These are phyloP conservation scores for Capsicum baccatum DNA, from an alignment of 257 asterid species.

Conservation along the genomic window DNA sequence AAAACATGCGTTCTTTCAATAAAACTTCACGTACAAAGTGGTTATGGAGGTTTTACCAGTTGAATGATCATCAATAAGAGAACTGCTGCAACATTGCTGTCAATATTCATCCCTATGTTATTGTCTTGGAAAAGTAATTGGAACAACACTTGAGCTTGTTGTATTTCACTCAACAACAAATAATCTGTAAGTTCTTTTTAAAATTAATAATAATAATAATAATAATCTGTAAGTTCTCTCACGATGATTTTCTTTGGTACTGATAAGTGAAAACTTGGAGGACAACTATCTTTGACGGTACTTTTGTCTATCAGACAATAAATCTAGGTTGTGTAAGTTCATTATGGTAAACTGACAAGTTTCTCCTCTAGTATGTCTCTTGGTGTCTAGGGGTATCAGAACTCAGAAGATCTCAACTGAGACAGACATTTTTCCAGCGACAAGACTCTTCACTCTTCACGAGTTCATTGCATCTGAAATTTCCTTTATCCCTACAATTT, in stretches of 20 bases:
- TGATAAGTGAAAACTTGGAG: slow-evolving; percentile 1
- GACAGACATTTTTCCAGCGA: background rate
- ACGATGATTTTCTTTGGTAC: slow-evolving; percentile 16
- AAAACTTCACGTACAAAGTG: background rate
- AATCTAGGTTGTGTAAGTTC: background rate
- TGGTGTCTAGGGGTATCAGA: slow-evolving; percentile 19
- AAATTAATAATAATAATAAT: too few relatives aligned
- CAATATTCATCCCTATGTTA: background rate
- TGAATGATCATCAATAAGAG: background rate
- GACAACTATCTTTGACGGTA: background rate
- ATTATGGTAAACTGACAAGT: slow-evolving; percentile 15
- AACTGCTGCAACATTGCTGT: background rate
- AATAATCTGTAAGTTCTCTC: background rate
- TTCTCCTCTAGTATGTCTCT: slow-evolving; percentile 1
- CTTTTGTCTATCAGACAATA: slow-evolving; percentile 19
- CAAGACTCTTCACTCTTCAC: background rate
- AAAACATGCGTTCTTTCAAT: background rate
- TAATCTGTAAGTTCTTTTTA: background rate
- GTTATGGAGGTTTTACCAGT: background rate
- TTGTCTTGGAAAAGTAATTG: background rate
- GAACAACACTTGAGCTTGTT: slow-evolving; percentile 17
- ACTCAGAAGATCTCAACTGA: slow-evolving; percentile 9
- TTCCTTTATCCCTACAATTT: background rate
- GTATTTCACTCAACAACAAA: slow-evolving; percentile 16
- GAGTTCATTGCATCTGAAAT: slow-evolving; percentile 5